Evolutionary conservation across 768 basidiomycete species (phyloP), one percentile per base, ranked within the genome.

Genomic region (Rhizopogon salebrosus): DNA sequence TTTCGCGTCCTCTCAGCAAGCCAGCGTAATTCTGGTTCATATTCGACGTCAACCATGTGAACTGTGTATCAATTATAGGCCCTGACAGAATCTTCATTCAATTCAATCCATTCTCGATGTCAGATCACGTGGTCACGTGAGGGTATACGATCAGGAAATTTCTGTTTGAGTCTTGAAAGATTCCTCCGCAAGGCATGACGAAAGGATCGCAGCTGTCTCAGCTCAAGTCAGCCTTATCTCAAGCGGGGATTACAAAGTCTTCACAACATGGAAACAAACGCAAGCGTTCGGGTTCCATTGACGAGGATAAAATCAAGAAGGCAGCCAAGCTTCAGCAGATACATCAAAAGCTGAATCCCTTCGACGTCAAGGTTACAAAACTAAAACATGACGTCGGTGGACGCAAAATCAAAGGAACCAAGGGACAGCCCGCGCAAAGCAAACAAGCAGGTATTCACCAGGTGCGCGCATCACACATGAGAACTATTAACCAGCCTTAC

Each of bases 371-470:
- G 60, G 89, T 94, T 64, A 95, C 89, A 7, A 92, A 89, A 67
- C 78, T 92, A 38, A 95, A 93, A 73, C 91, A 95, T 66, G 89
- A 94, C 70, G 91, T 97, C 18, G 93, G 91, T 4, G 94, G 95
- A 3, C 72, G 93, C 41, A 90, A 84, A 61, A 70, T 95, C 24
- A 92, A 91, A 61, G 95, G 94, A 38, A 79, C 84, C 0, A 75
- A 72, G 7, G 95, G 95, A 16, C 80, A 80, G 57, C 95, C 95
- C 45, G 88, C 92, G 6, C 82, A 86, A 65, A 92, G 88, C 66
- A 92, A 93, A 64, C 89, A 92, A 63, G 88, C 87, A 45, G 95
- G 94, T 13, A 76, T 98, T 51, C 92, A 97, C 62, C 83, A 89
- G 77, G 93, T 92, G 60, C 54, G 80, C 69, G 10, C 31, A 11